These are phyloP conservation scores for Bauhinia variegata DNA, from an alignment of 306 rosid genomes.

Conservation along the genomic window DNA sequence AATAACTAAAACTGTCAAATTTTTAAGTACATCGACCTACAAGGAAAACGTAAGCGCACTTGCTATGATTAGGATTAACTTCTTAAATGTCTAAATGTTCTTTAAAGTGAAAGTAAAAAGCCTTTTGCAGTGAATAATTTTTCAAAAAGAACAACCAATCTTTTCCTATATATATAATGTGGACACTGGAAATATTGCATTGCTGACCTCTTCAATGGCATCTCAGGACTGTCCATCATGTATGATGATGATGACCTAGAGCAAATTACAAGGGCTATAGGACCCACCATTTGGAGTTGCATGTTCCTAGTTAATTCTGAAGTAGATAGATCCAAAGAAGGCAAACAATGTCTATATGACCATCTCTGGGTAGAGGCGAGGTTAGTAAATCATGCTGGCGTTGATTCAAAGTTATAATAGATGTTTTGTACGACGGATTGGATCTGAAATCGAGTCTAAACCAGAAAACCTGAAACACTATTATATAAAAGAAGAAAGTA, in stretches of 20 bases:
- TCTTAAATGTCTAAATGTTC: too few species aligned
- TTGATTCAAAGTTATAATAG: too few species aligned
- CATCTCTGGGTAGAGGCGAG: background rate
- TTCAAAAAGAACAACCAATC: background rate
- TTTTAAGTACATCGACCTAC: too few species aligned
- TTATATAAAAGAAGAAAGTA: too few species aligned
- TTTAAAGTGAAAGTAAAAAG: too few species aligned
- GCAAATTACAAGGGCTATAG: background rate
- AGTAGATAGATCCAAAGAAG: too few species aligned
- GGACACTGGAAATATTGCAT: too few species aligned
- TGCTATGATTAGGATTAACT: too few species aligned
- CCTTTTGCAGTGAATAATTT: background rate
- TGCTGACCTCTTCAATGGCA: background rate
- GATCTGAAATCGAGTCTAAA: background rate
- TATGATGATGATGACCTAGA: background rate
- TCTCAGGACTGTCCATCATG: background rate
- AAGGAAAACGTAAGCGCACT: too few species aligned
- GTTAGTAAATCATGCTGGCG: background rate
- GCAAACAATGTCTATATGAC: slow-evolving; percentile 21
- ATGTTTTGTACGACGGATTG: too few species aligned
- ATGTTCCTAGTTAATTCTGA: background rate
- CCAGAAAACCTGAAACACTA: background rate
- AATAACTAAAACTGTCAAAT: too few species aligned
- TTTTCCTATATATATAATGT: too few species aligned
- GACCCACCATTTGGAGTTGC: slow-evolving; percentile 1